Percentiles rank a stretch among this genome's conserved stretches.
These are phyloP conservation scores for Blastobotrys terrestris DNA, from an alignment of 805 yeast species.

Conservation along the genomic window DNA sequence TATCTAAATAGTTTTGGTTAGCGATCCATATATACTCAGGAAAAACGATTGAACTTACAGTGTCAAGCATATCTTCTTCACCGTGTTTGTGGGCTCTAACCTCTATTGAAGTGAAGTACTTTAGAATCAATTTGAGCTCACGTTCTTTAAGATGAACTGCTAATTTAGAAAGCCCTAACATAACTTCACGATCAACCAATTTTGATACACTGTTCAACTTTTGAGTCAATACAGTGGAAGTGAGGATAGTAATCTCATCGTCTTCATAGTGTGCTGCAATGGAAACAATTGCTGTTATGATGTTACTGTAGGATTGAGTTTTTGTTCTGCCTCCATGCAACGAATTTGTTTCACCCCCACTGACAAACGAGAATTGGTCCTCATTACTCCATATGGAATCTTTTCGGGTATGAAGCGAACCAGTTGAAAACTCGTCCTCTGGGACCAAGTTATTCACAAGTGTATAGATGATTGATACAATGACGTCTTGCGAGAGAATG, in stretches of 20 bases:
- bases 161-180: slow-evolving; percentile 57
- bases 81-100: slow-evolving; percentile 39
- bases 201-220: slow-evolving; percentile 43
- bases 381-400: background rate
- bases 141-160: slow-evolving; percentile 56
- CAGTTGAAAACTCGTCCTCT: slow-evolving; percentile 23
- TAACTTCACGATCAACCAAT: slow-evolving; percentile 51
- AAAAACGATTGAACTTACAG: slow-evolving; percentile 16
- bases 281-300: slow-evolving; percentile 60
- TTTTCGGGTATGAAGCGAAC: background rate
- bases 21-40: slow-evolving; percentile 11
- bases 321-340: background rate
- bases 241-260: slow-evolving; percentile 65
- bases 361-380: background rate
- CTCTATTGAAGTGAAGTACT: slow-evolving; percentile 48
- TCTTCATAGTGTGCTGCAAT: slow-evolving; percentile 64
- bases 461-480: slow-evolving; percentile 78
- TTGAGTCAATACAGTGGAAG: slow-evolving; percentile 77
- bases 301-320: slow-evolving; percentile 48
- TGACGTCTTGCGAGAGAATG: slow-evolving; percentile 70
- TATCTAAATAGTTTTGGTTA: slow-evolving; percentile 11
- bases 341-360: background rate
- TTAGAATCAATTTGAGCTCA: slow-evolving; percentile 60
- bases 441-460: slow-evolving; percentile 66
- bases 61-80: slow-evolving; percentile 30